Evolutionary conservation across 345 rosid species (phyloP).

Genomic region (Camelina laxa): DNA sequence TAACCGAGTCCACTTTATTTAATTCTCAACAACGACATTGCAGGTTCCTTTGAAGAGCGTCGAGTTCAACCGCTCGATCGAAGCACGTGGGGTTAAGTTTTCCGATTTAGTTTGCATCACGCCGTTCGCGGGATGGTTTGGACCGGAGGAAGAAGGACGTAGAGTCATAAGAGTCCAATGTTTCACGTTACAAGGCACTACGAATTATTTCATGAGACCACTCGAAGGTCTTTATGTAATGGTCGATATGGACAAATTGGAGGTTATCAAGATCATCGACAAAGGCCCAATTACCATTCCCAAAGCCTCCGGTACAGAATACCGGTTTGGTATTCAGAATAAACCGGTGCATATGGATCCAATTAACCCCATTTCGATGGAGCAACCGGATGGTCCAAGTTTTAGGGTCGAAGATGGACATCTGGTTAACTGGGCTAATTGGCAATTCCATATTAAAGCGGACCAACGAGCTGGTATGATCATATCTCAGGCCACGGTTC

Average conservation of each 20-base stretch:
- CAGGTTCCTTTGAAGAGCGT: constrained; percentile 44
- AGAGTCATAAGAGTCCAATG: constrained; percentile 53
- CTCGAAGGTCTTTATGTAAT: constrained; percentile 54
- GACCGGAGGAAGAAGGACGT: constrained; percentile 54
- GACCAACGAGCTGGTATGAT: constrained; percentile 81
- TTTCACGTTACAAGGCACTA: constrained; percentile 40
- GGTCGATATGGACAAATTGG: constrained; percentile 49
- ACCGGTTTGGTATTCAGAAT: constrained; percentile 41
- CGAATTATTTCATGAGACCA: constrained; percentile 61
- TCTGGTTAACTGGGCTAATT: constrained; percentile 84
- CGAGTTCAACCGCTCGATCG: constrained; percentile 47
- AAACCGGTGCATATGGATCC: constrained; percentile 35
- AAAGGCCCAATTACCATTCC: constrained; percentile 52
- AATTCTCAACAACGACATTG: neutral
- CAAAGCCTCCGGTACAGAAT: constrained; percentile 47
- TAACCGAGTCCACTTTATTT: neutral
- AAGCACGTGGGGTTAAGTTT: constrained; percentile 43
- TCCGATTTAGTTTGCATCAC: constrained; percentile 49
- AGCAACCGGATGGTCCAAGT: constrained; percentile 88
- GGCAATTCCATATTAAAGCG: constrained; percentile 86
- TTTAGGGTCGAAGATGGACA: constrained; percentile 64
- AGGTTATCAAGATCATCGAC: constrained; percentile 46
- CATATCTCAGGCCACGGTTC: constrained; percentile 63
- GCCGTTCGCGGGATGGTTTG: constrained; percentile 59
- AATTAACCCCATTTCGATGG: constrained; percentile 77